A percentile compares a stretch with the other conserved stretches of the same genome.
Conservation (phyloP, 2,329 filamentous ascomycete species). For the Fusarium newnesense region DNA sequence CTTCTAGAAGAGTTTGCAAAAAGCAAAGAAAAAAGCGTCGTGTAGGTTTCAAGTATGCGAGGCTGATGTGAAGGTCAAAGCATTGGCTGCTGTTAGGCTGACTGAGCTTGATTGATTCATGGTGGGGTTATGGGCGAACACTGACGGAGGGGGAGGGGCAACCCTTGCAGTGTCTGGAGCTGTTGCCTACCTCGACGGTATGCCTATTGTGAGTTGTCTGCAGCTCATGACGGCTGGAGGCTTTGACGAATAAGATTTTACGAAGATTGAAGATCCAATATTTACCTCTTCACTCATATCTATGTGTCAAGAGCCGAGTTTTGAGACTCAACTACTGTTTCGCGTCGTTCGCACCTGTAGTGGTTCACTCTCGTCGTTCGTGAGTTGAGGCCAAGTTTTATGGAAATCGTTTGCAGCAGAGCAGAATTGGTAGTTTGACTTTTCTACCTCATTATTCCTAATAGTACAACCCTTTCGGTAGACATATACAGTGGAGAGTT, state of each 20-base stretch:
- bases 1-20: background rate
- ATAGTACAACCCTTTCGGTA: conserved; percentile 47
- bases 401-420: conserved; percentile 4
- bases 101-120: conserved; percentile 36
- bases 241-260: background rate
- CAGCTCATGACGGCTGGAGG: no score
- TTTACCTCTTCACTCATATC: background rate
- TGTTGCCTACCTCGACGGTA: conserved; percentile 9
- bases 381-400: no score
- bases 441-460: conserved; percentile 42
- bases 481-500: conserved; percentile 63
- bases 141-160: conserved; percentile 34
- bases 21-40: background rate
- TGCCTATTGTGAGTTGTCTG: background rate
- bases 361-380: background rate
- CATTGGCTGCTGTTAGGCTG: conserved; percentile 27
- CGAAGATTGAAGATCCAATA: background rate
- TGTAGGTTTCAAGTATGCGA: conserved; percentile 30
- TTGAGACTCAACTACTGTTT: background rate
- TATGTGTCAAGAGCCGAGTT: background rate
- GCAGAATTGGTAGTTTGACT: conserved; percentile 40
- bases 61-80: conserved; percentile 34
- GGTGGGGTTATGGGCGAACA: conserved; percentile 38
- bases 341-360: background rate
- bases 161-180: conserved; percentile 6